A percentile compares a stretch with the other conserved stretches of the same genome.
These are phyloP conservation scores for Datura wrightii DNA, from an alignment of 257 asterid genomes.

Conservation along the genomic window DNA sequence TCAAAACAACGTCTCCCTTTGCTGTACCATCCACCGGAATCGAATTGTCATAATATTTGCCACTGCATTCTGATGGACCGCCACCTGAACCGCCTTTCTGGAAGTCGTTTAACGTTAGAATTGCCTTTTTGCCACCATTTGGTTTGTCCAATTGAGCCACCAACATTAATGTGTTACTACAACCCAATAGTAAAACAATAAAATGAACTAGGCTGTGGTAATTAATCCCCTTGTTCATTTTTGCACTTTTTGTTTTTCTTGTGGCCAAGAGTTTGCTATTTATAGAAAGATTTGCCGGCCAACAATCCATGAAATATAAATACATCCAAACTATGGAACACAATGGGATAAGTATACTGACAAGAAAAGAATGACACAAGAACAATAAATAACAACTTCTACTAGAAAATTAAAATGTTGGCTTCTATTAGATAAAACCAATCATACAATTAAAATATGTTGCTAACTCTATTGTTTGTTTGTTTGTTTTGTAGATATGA, in stretches of 20 bases:
- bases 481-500: background rate
- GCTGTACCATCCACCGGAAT: slow-evolving; percentile 38
- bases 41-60: slow-evolving; percentile 36
- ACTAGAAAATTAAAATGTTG: slow-evolving; percentile 7
- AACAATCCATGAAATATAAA: background rate
- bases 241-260: background rate
- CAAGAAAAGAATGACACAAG: background rate
- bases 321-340: background rate
- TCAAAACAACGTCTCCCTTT: slow-evolving; percentile 33
- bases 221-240: slow-evolving; percentile 24
- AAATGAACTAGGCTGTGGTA: background rate
- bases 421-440: background rate
- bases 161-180: background rate
- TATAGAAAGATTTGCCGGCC: slow-evolving; percentile 15
- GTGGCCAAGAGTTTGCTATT: background rate
- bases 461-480: background rate
- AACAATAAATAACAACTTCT: background rate
- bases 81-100: slow-evolving; percentile 37
- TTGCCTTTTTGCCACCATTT: slow-evolving; percentile 34
- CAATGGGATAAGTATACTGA: background rate
- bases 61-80: slow-evolving; percentile 44
- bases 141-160: slow-evolving; percentile 34
- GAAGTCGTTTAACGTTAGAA: slow-evolving; percentile 34
- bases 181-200: background rate
- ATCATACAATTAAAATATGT: slow-evolving; percentile 3